These are phyloP conservation scores for Hypoxylon sp. DNA, from an alignment of 2,329 filamentous ascomycete genomes.

Conservation along the genomic window DNA sequence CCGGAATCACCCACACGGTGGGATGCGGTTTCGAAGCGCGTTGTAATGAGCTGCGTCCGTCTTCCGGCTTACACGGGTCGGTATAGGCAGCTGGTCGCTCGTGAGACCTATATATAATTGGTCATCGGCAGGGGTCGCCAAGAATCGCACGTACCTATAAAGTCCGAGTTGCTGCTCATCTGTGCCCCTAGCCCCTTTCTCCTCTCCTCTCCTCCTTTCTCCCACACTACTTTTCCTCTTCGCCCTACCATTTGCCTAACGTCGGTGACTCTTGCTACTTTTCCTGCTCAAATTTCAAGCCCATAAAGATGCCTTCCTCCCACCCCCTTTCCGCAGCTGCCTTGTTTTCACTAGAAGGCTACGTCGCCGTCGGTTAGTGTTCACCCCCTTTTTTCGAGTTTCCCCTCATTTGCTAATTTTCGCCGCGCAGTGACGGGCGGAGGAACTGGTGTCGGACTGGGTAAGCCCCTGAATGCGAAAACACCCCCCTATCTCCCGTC, in stretches of 20 bases:
- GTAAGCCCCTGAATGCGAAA: slow-evolving; percentile 37
- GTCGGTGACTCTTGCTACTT: not conserved
- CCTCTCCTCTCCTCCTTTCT: slow-evolving; percentile 10
- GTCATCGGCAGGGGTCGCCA: slow-evolving; percentile 3
- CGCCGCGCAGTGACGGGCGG: slow-evolving; percentile 49
- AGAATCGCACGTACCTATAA: slow-evolving; percentile 31
- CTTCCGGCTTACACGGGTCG: not conserved
- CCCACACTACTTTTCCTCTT: slow-evolving; percentile 6
- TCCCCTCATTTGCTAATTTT: slow-evolving; percentile 28
- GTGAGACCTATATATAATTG: slow-evolving; percentile 14
- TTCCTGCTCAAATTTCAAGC: not conserved
- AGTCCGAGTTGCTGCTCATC: slow-evolving; percentile 1
- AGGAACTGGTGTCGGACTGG: slow-evolving; percentile 51
- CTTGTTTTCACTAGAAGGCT: slow-evolving; percentile 49
- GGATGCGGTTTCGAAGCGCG: slow-evolving; percentile 10
- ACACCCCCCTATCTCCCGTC: slow-evolving; percentile 9
- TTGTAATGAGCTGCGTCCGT: slow-evolving; percentile 5
- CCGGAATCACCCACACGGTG: slow-evolving; percentile 13
- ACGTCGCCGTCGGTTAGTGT: slow-evolving; percentile 51
- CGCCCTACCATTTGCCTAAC: not conserved
- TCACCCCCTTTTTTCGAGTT: slow-evolving; percentile 6
- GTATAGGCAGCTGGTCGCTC: slow-evolving; percentile 12
- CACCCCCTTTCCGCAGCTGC: slow-evolving; percentile 52
- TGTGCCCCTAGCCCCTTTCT: slow-evolving; percentile 22
- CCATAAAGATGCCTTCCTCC: slow-evolving; percentile 41